These are phyloP conservation scores for Coleophoma crateriformis DNA, from an alignment of 2,329 filamentous ascomycete genomes.

Conservation along the genomic window DNA sequence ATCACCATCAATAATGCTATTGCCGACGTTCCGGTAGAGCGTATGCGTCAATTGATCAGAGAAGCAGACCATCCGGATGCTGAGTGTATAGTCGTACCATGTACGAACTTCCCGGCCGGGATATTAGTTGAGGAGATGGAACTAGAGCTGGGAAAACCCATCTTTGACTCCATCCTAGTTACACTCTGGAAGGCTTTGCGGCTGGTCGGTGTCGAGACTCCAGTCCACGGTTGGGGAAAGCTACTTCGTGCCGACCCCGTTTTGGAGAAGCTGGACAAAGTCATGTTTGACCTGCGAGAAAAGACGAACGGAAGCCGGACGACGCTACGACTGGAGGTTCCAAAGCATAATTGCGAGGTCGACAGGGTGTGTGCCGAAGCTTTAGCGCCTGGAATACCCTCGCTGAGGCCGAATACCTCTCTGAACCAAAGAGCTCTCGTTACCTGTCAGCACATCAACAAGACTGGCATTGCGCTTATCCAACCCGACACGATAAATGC, in stretches of 20 bases:
- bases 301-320: slow-evolving; percentile 1
- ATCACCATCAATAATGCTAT: slow-evolving; percentile 1
- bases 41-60: neutral
- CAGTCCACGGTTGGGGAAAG: slow-evolving; percentile 1
- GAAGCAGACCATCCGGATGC: slow-evolving; percentile 1
- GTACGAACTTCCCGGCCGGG: slow-evolving; percentile 1
- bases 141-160: slow-evolving; percentile 1
- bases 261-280: neutral
- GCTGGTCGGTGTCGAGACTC: neutral
- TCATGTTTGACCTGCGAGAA: slow-evolving; percentile 1
- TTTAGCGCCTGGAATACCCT: neutral
- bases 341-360: slow-evolving; percentile 1
- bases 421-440: neutral
- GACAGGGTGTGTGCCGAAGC: neutral
- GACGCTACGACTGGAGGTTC: slow-evolving; percentile 1
- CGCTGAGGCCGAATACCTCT: neutral
- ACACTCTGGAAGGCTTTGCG: slow-evolving; percentile 2
- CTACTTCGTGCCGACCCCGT: neutral
- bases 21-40: slow-evolving; percentile 1
- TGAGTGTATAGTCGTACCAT: slow-evolving; percentile 3
- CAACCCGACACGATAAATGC: neutral
- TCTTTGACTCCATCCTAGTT: slow-evolving; percentile 1
- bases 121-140: slow-evolving; percentile 1
- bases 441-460: neutral
- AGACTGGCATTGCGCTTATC: neutral